Percentiles rank a stretch among this genome's conserved stretches.
Evolutionary conservation across 2,329 filamentous ascomycete genomes (phyloP).

Genomic region (Aspergillus neoniger): DNA sequence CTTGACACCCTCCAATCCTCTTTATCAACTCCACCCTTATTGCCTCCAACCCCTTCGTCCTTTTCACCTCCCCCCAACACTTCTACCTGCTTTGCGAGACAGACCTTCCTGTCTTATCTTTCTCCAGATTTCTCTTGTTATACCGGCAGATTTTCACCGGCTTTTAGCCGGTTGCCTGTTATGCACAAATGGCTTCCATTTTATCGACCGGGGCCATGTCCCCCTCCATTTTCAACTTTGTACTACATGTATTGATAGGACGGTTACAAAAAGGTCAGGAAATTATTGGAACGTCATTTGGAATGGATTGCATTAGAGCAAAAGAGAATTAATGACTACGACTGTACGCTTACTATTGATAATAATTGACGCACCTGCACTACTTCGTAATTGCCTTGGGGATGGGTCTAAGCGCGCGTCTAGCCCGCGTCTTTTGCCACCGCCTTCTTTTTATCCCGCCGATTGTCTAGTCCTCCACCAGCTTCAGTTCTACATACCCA

Average conservation of each 20-base stretch:
- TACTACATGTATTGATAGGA: slow-evolving; percentile 30
- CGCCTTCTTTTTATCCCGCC: slow-evolving; percentile 7
- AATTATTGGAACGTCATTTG: slow-evolving; percentile 17
- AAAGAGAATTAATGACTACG: slow-evolving; percentile 34
- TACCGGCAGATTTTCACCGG: background rate
- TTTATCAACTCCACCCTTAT: background rate
- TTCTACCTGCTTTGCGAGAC: background rate
- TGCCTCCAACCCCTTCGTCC: background rate
- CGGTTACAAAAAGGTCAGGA: slow-evolving; percentile 17
- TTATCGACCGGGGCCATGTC: slow-evolving; percentile 3
- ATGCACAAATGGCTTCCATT: background rate
- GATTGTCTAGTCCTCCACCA: background rate
- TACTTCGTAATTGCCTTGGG: too few relatives aligned
- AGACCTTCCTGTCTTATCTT: background rate
- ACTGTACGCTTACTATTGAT: slow-evolving; percentile 34
- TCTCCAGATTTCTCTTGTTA: background rate
- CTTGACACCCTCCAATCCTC: background rate
- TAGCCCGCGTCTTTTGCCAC: slow-evolving; percentile 21
- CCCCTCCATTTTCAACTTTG: slow-evolving; percentile 15
- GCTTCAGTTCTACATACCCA: background rate
- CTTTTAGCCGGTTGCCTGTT: background rate
- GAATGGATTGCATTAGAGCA: slow-evolving; percentile 21
- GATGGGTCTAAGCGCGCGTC: slow-evolving; percentile 22
- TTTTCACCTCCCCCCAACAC: background rate
- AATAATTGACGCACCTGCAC: too few relatives aligned